Evolutionary conservation across 495 filamentous ascomycete species (phyloP).

Genomic region (Penicillium canariense): DNA sequence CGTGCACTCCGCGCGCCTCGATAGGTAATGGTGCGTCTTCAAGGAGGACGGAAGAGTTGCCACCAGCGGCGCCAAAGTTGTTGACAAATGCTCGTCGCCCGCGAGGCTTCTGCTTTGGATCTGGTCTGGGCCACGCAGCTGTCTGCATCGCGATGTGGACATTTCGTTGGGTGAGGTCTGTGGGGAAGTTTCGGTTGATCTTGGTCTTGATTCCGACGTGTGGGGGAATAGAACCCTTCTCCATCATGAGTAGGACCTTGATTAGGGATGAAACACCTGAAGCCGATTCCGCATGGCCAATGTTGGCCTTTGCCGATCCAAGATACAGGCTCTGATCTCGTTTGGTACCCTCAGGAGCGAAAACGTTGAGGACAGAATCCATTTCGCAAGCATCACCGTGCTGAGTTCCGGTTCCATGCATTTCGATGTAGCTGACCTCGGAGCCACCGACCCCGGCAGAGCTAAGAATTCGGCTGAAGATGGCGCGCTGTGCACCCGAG

Average conservation of each 20-base stretch:
- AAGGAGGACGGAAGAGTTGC: slow-evolving; percentile 31
- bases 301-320: slow-evolving; percentile 48
- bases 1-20: too few species aligned
- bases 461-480: too few species aligned
- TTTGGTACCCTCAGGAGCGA: slow-evolving; percentile 18
- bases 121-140: neutral
- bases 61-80: slow-evolving; percentile 39
- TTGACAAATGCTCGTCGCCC: slow-evolving; percentile 31
- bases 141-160: neutral
- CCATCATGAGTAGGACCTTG: slow-evolving; percentile 51
- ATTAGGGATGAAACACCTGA: slow-evolving; percentile 47
- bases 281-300: slow-evolving; percentile 53
- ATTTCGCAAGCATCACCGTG: slow-evolving; percentile 36
- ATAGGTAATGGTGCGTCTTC: slow-evolving; percentile 24
- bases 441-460: slow-evolving; percentile 43
- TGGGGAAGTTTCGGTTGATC: slow-evolving; percentile 36
- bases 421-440: slow-evolving; percentile 52
- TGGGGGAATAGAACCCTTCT: slow-evolving; percentile 38
- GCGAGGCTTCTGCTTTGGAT: slow-evolving; percentile 8
- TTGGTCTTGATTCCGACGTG: slow-evolving; percentile 44
- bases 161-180: neutral
- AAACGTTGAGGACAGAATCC: slow-evolving; percentile 24
- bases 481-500: too few species aligned
- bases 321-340: slow-evolving; percentile 10
- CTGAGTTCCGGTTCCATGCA: slow-evolving; percentile 47